Evolutionary conservation across 129 eudicot genomes (phyloP), one percentile per base, ranked within the genome.

Genomic region (Tagetes patula): DNA sequence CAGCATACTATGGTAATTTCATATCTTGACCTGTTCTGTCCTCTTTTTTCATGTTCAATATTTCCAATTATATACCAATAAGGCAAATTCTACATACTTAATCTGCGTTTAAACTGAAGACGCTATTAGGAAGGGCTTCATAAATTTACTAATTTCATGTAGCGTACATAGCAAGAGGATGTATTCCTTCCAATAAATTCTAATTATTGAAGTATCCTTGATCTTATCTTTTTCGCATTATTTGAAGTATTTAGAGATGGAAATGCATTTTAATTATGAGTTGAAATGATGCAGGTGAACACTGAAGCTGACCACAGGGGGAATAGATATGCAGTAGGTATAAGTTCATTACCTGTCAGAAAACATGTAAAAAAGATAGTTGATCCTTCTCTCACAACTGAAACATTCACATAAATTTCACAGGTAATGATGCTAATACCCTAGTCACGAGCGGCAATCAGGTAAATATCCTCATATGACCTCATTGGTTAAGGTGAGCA

Each of bases 1-100:
- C 60, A 73, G 31, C 12, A 63, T 47, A 42, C 71, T 72, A 63
- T 50, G 89, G 93, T 89, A 73, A 70, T 70, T 71, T 77, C 73
- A 52, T 60, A 34, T 34, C 30, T 38, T 61, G 30, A 41, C 58
- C 38, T 66, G 73, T 66, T 75, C 0, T 8, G 33, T 1, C 11
- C 3, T 54, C 47, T 4, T 65, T 49, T 42, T 47, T 52, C 42
- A 27, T 49, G 42, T 49, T 48, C 42, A 5, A 2, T 47, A 49
- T 20, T 74, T 61, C 46, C 65, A 3, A n/a, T 43, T 31, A 33
- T 56, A 53, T 59, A 53, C 32, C 3, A 53, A 53, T 5, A n/a
- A 1, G 9, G 59, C 59, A 3, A 66, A 66, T 8, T 41, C 6
- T 14, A 27, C 12, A 41, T 65, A 20, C 6, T 65, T 39, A 41